These are phyloP conservation scores for Phaseolus coccineus DNA, from an alignment of 331 rosid genomes.

Conservation along the genomic window DNA sequence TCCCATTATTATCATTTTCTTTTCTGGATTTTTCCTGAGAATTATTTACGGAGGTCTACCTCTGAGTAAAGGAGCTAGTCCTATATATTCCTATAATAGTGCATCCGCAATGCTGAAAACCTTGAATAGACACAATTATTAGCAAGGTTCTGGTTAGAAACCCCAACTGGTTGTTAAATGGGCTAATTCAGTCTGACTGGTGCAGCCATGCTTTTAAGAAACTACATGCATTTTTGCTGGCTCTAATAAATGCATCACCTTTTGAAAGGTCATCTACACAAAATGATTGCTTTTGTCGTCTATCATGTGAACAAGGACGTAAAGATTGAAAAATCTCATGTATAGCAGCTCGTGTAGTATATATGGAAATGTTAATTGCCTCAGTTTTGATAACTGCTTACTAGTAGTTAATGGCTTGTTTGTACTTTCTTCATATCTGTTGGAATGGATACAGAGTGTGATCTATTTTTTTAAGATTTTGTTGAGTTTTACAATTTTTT, in stretches of 20 bases:
- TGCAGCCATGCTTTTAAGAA: neutral
- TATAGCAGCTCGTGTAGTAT: constrained; percentile 10
- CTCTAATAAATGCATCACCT: neutral
- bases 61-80: neutral
- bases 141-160: neutral
- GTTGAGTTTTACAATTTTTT: constrained; percentile 32
- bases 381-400: constrained; percentile 30
- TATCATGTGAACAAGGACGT: constrained; percentile 15
- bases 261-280: neutral
- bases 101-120: neutral
- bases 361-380: constrained; percentile 5
- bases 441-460: constrained; percentile 1
- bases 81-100: neutral
- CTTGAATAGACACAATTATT: neutral
- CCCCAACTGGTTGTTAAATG: neutral
- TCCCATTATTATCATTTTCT: constrained; percentile 4
- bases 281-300: neutral
- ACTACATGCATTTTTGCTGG: neutral
- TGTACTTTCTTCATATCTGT: constrained; percentile 26
- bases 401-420: constrained; percentile 14
- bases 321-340: neutral
- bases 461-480: constrained; percentile 30
- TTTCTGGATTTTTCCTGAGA: constrained; percentile 15
- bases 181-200: constrained; percentile 6
- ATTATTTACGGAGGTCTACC: constrained; percentile 5